A percentile compares a stretch with the other conserved stretches of the same genome.
Conservation (phyloP, 2,329 filamentous ascomycete species). For the Trichophaea hybrida region DNA sequence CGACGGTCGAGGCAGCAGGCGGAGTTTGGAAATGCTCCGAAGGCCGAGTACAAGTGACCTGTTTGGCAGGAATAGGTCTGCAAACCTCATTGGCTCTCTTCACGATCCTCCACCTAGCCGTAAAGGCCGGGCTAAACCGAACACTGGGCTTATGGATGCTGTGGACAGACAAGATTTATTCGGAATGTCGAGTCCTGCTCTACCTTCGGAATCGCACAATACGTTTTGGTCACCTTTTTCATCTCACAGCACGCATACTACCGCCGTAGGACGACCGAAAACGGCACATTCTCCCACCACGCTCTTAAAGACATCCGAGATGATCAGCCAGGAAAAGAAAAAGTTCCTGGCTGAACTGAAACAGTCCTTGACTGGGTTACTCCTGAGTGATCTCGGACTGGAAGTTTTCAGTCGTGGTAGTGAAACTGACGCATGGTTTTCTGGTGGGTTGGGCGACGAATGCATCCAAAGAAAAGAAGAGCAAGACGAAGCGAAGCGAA, state of each 20-base stretch:
- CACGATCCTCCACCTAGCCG: slow-evolving; percentile 32
- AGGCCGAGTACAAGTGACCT: slow-evolving; percentile 26
- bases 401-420: slow-evolving; percentile 77
- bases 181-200: slow-evolving; percentile 56
- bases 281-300: slow-evolving; percentile 55
- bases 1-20: slow-evolving; percentile 14
- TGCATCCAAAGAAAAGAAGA: slow-evolving; percentile 49
- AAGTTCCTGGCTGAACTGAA: slow-evolving; percentile 65
- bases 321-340: slow-evolving; percentile 53
- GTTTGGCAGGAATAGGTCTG: slow-evolving; percentile 31
- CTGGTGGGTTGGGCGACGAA: slow-evolving; percentile 47
- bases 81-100: slow-evolving; percentile 35
- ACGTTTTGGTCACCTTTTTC: slow-evolving; percentile 65
- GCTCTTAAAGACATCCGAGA: slow-evolving; percentile 43
- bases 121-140: slow-evolving; percentile 19
- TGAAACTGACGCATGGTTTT: slow-evolving; percentile 84
- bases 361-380: slow-evolving; percentile 65
- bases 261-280: slow-evolving; percentile 43
- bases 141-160: slow-evolving; percentile 29
- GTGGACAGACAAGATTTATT: slow-evolving; percentile 41
- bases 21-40: slow-evolving; percentile 23
- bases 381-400: slow-evolving; percentile 79
- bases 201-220: slow-evolving; percentile 55
- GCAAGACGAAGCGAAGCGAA: slow-evolving; percentile 35
- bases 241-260: slow-evolving; percentile 31